Percentiles rank a stretch among this genome's conserved stretches.
These are phyloP conservation scores for Cynara cardunculus DNA, from an alignment of 129 eudicot species.

Conservation along the genomic window DNA sequence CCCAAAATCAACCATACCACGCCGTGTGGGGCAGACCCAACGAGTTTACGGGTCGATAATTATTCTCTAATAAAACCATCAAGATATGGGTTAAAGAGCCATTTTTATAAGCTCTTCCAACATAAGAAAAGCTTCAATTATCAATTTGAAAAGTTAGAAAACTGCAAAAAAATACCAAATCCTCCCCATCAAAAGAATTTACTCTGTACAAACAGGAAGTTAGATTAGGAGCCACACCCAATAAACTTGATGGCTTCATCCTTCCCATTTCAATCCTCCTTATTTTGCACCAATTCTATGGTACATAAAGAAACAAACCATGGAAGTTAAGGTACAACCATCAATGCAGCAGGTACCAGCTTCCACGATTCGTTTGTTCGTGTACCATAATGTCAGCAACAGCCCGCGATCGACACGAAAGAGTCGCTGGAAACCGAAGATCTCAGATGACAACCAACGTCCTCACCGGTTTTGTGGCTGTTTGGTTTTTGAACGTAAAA, in stretches of 20 bases:
- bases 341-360: conserved; percentile 13
- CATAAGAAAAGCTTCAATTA: conserved; percentile 5
- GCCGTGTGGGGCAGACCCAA: neutral
- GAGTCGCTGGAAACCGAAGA: conserved; percentile 43
- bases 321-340: conserved; percentile 14
- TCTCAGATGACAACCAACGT: conserved; percentile 55
- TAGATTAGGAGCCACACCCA: conserved; percentile 23
- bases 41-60: neutral
- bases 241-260: conserved; percentile 18
- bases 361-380: neutral
- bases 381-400: conserved; percentile 34
- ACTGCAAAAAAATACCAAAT: conserved; percentile 31
- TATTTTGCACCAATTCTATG: conserved; percentile 24
- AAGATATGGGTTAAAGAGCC: neutral
- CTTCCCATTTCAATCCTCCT: neutral
- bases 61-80: neutral
- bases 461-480: conserved; percentile 47
- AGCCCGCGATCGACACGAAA: conserved; percentile 67
- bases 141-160: conserved; percentile 23
- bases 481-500: conserved; percentile 53
- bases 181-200: conserved; percentile 22
- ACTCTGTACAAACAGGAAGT: conserved; percentile 30
- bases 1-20: neutral
- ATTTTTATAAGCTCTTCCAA: conserved; percentile 15
- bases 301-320: neutral